These are phyloP conservation scores for Leccinum fibrillosum DNA, from an alignment of 768 basidiomycete species.

Conservation along the genomic window DNA sequence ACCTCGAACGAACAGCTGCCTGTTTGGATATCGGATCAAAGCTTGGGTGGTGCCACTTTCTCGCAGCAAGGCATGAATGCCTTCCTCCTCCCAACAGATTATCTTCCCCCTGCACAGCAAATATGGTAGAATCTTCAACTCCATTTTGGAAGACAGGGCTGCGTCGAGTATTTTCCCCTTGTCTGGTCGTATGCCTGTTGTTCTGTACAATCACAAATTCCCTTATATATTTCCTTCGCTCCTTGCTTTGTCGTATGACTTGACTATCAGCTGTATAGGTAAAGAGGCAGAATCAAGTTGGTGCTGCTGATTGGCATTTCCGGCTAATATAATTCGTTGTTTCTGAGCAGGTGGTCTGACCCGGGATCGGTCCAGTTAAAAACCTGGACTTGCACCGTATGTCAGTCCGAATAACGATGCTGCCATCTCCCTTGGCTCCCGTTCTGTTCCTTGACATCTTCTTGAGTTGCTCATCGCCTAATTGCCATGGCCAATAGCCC, in stretches of 20 bases:
- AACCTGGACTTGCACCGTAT: conserved; percentile 7
- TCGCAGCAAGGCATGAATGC: conserved; percentile 83
- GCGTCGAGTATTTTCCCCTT: conserved; percentile 17
- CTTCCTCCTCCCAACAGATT: conserved; percentile 74
- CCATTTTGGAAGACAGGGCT: conserved; percentile 1
- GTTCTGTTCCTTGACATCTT: background rate
- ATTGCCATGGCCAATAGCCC: conserved; percentile 12
- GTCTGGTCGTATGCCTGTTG: conserved; percentile 18
- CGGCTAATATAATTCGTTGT: background rate
- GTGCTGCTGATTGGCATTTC: background rate
- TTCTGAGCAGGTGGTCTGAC: conserved; percentile 2
- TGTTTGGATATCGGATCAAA: conserved; percentile 85
- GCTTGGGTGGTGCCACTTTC: conserved; percentile 70
- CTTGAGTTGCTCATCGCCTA: background rate
- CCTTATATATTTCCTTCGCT: conserved; percentile 14
- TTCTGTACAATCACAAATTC: conserved; percentile 24
- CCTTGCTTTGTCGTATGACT: conserved; percentile 10
- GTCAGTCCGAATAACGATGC: background rate
- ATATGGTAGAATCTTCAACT: conserved; percentile 55
- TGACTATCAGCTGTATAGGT: background rate
- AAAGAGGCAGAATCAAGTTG: conserved; percentile 5
- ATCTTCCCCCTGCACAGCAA: conserved; percentile 65
- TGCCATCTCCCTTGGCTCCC: background rate
- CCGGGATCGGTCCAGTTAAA: conserved; percentile 13
- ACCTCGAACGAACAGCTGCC: conserved; percentile 73